These are phyloP conservation scores for Fusarium dimerum DNA, from an alignment of 2,329 filamentous ascomycete genomes.

Conservation along the genomic window DNA sequence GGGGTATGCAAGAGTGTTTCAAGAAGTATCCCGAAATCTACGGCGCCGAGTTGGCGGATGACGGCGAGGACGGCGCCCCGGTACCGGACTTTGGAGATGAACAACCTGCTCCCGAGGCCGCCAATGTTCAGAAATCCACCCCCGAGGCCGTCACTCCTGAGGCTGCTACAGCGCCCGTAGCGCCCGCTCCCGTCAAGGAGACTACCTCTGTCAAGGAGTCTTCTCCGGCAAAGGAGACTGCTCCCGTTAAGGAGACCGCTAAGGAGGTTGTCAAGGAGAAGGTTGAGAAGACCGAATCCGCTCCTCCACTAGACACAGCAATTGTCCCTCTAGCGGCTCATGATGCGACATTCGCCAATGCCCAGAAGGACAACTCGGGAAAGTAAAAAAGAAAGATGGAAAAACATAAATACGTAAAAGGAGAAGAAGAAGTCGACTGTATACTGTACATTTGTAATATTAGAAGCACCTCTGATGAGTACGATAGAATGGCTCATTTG, in stretches of 20 bases:
- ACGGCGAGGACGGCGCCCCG: constrained; percentile 50
- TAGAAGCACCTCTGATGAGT: constrained; percentile 16
- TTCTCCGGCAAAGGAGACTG: background rate
- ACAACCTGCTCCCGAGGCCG: constrained; percentile 23
- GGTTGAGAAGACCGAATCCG: constrained; percentile 10
- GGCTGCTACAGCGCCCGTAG: background rate
- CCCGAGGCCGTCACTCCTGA: constrained; percentile 11
- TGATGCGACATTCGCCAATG: constrained; percentile 35
- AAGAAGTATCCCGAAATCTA: constrained; percentile 90
- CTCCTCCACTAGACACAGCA: constrained; percentile 6
- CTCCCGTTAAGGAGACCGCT: background rate
- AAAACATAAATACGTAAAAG: constrained; percentile 14
- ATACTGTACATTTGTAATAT: constrained; percentile 27
- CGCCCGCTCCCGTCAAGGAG: background rate
- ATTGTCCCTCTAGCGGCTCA: constrained; percentile 17
- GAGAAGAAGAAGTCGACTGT: constrained; percentile 4
- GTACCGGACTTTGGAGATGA: constrained; percentile 31
- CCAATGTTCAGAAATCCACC: constrained; percentile 4
- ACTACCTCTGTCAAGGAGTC: background rate
- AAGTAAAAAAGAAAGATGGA: constrained; percentile 15
- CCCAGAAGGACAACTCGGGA: constrained; percentile 13
- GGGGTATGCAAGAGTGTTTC: constrained; percentile 98
- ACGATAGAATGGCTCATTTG: constrained; percentile 13
- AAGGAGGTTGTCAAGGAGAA: constrained; percentile 8
- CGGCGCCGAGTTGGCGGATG: constrained; percentile 81